Percentiles rank a stretch among this genome's conserved stretches.
Evolutionary conservation across 1,284 basidiomycete species (phyloP).

Genomic region (Volvariella surrecta): DNA sequence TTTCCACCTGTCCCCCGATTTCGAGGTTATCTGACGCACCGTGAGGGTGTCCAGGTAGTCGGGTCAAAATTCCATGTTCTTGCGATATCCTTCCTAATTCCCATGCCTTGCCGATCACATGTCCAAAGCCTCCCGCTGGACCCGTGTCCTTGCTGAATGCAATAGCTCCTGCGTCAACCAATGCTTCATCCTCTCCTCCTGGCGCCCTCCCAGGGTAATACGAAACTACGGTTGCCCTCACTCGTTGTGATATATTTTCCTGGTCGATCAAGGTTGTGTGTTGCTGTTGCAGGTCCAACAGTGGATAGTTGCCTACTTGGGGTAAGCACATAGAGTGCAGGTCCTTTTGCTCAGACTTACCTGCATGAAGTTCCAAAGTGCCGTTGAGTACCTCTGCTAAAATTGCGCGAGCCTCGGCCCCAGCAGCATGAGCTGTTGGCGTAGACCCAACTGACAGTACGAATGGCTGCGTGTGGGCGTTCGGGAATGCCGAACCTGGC

Average conservation of each 20-base stretch:
- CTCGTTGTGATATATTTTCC: conserved; percentile 54
- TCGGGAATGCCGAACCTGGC: conserved; percentile 20
- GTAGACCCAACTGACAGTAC: conserved; percentile 81
- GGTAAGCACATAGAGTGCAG: not conserved
- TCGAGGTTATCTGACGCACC: conserved; percentile 25
- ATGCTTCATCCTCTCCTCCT: conserved; percentile 57
- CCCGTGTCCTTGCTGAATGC: conserved; percentile 84
- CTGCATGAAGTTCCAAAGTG: conserved; percentile 68
- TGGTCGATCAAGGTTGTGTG: conserved; percentile 59
- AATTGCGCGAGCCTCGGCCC: conserved; percentile 35
- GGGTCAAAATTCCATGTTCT: conserved; percentile 72
- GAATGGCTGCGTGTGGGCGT: conserved; percentile 37
- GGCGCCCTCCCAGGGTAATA: conserved; percentile 64
- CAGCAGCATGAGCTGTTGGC: conserved; percentile 74
- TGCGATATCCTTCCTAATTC: conserved; percentile 65
- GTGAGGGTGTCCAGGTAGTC: conserved; percentile 15
- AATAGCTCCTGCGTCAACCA: conserved; percentile 76
- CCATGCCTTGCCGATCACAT: conserved; percentile 67
- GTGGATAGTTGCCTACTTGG: conserved; percentile 68
- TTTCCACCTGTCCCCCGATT: conserved; percentile 56
- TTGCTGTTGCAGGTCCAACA: conserved; percentile 80
- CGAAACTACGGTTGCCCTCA: conserved; percentile 69
- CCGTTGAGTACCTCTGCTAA: conserved; percentile 48
- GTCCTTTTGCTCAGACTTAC: conserved; percentile 22
- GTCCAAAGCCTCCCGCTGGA: conserved; percentile 61